Base-by-base conservation (phyloP, 1,284 basidiomycete species). In the Tylopilus sp. region DNA sequence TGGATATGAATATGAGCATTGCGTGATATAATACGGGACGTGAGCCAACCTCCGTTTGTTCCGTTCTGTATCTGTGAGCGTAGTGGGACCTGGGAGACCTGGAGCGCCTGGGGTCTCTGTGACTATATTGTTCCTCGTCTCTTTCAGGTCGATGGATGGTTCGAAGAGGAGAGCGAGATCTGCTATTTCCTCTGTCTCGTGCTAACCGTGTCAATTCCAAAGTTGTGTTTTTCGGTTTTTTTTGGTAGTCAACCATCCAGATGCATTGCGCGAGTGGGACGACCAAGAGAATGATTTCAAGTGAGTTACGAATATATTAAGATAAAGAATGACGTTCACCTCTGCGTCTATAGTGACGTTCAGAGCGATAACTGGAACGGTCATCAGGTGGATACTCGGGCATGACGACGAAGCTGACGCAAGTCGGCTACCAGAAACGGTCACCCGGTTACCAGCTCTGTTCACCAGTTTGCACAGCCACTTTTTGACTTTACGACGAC, bases 111-210 rank as follows among this genome's bases (percentile, higher is more conserved):
- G 43, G 57, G 28, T 49, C 50, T 17, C 51, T 57, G 29, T n/a
- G 56, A 7, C 35, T 22, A 36, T 56, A 25, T 14, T 43, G 37
- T 10, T 56, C 56, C 1, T 50, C 48, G 32, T 57, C 54, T 24
- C 41, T 50, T 15, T 56, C 64, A 44, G 42, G 51, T 22, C 36
- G 46, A 28, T 36, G 43, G 32, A 5, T 44, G 31, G 41, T 42
- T 29, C 64, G 48, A 11, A 44, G 47, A n/a, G 67, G 66, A 36
- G 65, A 70, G 24, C 58, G 59, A 43, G 65, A 70, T 35, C 66
- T 45, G 45, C 62, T 61, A 43, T 52, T 33, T 43, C 50, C 56
- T 35, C 64, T 53, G 20, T 58, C 50, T 35, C 56, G 54, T 31
- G 43, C 65, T 67, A 22, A 22, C 45, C 35, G 52, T 5, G 25